Evolutionary conservation across 2,329 filamentous ascomycete species (phyloP).

Genomic region (Microsporum canis): DNA sequence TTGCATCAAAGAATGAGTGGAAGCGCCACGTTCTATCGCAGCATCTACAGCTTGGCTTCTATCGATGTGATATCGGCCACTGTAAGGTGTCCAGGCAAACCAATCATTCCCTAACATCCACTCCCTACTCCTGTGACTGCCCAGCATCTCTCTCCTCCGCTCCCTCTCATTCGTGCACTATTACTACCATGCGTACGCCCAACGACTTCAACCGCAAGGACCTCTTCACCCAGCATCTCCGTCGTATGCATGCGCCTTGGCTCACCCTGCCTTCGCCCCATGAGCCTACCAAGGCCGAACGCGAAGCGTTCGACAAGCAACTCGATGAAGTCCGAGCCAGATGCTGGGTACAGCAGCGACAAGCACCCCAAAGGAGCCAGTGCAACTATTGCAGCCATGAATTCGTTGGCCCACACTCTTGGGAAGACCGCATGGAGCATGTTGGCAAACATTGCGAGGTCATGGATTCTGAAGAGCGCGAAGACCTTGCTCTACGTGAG

Average conservation of each 20-base stretch:
- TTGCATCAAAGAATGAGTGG: slow-evolving; percentile 86
- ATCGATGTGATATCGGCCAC: slow-evolving; percentile 58
- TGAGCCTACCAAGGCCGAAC: slow-evolving; percentile 26
- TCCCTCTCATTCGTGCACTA: slow-evolving; percentile 2
- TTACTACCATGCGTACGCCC: slow-evolving; percentile 23
- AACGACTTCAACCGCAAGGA: slow-evolving; percentile 86
- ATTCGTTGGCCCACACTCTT: slow-evolving; percentile 55
- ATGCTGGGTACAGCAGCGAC: slow-evolving; percentile 51
- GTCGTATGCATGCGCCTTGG: slow-evolving; percentile 67
- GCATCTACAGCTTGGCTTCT: slow-evolving; percentile 64
- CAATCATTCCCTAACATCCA: slow-evolving; percentile 16
- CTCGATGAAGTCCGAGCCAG: slow-evolving; percentile 46
- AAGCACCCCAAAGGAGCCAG: slow-evolving; percentile 51
- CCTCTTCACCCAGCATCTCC: slow-evolving; percentile 76
- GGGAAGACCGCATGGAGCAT: slow-evolving; percentile 82
- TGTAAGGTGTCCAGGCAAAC: slow-evolving; percentile 34
- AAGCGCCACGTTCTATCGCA: slow-evolving; percentile 76
- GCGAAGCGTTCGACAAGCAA: slow-evolving; percentile 38
- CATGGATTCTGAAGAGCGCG: slow-evolving; percentile 23
- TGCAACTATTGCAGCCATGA: slow-evolving; percentile 46
- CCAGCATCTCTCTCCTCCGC: slow-evolving; percentile 10
- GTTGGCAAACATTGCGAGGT: slow-evolving; percentile 71
- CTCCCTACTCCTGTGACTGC: slow-evolving; percentile 18
- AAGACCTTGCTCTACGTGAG: slow-evolving; percentile 32
- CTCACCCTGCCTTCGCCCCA: slow-evolving; percentile 13